A percentile compares a stretch with the other conserved stretches of the same genome.
Evolutionary conservation across 164 flowering plant species (phyloP).

Genomic region (Piper betle): DNA sequence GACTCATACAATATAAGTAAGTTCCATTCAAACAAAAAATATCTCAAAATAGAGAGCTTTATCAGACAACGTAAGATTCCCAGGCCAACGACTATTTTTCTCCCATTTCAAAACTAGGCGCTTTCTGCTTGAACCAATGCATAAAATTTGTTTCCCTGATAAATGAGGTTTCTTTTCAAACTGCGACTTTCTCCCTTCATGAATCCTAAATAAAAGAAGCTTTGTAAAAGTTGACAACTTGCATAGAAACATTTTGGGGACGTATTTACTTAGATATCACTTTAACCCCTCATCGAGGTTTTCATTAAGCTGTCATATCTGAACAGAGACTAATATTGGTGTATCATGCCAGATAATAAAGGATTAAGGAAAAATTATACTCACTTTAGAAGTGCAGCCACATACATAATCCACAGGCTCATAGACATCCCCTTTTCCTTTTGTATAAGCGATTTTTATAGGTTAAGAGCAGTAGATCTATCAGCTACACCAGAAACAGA

Average conservation of each 20-base stretch:
- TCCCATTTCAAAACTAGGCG: conserved; percentile 89
- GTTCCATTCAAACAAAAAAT: conserved; percentile 6
- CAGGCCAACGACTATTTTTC: conserved; percentile 89
- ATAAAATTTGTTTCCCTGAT: conserved; percentile 44
- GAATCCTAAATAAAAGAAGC: conserved; percentile 49
- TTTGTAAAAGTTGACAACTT: too few relatives aligned
- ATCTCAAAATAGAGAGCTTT: conserved; percentile 94
- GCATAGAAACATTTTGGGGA: too few relatives aligned
- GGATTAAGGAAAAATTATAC: conserved; percentile 5
- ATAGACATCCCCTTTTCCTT: conserved; percentile 57
- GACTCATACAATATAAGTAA: too few relatives aligned
- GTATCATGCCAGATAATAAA: too few relatives aligned
- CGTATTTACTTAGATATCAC: too few relatives aligned
- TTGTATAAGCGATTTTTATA: conserved; percentile 82
- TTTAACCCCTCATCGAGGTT: neutral
- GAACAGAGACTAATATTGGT: too few relatives aligned
- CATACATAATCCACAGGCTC: conserved; percentile 49
- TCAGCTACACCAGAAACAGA: conserved; percentile 92
- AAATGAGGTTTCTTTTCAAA: conserved; percentile 24
- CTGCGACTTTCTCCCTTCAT: conserved; percentile 57
- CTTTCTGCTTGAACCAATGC: conserved; percentile 71
- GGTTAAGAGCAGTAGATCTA: conserved; percentile 65
- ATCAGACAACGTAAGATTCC: conserved; percentile 76
- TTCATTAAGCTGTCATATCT: neutral
- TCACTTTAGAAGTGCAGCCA: conserved; percentile 73